Evolutionary conservation across 306 rosid species (phyloP), one percentile per base, ranked within the genome.

Genomic region (Dalbergia oliveri): DNA sequence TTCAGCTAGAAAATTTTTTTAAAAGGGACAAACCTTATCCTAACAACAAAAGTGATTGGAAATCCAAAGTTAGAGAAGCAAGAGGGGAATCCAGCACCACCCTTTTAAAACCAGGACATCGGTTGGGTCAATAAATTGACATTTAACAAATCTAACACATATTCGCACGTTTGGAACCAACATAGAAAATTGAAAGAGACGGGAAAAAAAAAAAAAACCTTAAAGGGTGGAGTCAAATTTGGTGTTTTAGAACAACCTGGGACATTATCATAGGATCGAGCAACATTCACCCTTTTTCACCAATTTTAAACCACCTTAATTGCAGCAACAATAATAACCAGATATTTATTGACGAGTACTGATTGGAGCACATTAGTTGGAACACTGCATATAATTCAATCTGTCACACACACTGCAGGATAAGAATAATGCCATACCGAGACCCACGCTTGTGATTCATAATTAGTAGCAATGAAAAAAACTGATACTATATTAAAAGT

Each of bases 211-310:
- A 61, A 6, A n/a, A 37, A 1, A 37, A 10, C 2, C 31, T 26
- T 26, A 26, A 26, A 26, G 31, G 31, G 31, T 26, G 31, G 31
- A 26, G 31, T 26, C 31, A 26, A 44, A 10, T 44, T 44, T 10
- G 50, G 50, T 44, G 13, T 44, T 44, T 9, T 0, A 47, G 12
- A 81, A 33, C 44, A 75, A 95, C 99, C 98, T 91, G 97, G 85
- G 82, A 82, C 60, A 8, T 87, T 83, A 49, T 88, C 80, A 62
- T 84, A 89, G 11, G 93, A 92, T 81, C 86, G 89, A 19, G 87
- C 75, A 80, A 87, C 87, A n/a, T n/a, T n/a, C n/a, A n/a, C n/a
- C n/a, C n/a, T n/a, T n/a, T n/a, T n/a, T n/a, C n/a, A n/a, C n/a
- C n/a, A n/a, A n/a, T n/a, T n/a, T n/a, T n/a, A n/a, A n/a, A n/a